Conservation (phyloP, 1,139 yeast genomes). For the Nakaseomyces delphensis region DNA sequence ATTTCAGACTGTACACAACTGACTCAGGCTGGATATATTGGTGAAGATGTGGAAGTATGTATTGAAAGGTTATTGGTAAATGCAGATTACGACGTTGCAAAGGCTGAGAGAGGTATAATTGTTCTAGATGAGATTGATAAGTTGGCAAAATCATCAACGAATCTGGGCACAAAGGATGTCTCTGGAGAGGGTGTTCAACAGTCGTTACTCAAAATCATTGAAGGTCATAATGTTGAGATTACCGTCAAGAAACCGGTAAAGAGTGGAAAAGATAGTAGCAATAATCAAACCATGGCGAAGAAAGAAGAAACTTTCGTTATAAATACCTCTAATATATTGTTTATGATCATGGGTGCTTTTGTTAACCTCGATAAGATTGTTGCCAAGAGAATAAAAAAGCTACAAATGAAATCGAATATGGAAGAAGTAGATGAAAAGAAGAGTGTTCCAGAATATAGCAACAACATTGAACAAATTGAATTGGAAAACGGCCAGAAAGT, state of each 20-base stretch:
- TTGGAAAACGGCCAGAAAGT: slow-evolving; percentile 32
- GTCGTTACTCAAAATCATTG: slow-evolving; percentile 43
- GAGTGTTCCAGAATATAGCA: slow-evolving; percentile 15
- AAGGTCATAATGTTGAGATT: slow-evolving; percentile 43
- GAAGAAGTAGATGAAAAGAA: background rate
- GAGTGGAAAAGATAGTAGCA: slow-evolving; percentile 30
- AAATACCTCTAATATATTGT: slow-evolving; percentile 44
- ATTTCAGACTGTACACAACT: slow-evolving; percentile 49
- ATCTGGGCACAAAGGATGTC: slow-evolving; percentile 43
- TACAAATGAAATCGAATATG: slow-evolving; percentile 10
- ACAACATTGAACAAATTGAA: slow-evolving; percentile 30
- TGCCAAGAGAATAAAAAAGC: slow-evolving; percentile 31
- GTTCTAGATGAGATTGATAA: slow-evolving; percentile 50
- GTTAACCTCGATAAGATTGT: slow-evolving; percentile 44
- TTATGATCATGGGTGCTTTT: slow-evolving; percentile 49
- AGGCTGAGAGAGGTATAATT: slow-evolving; percentile 44
- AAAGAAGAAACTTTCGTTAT: slow-evolving; percentile 37
- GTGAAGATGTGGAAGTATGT: slow-evolving; percentile 49
- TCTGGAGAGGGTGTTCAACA: slow-evolving; percentile 55
- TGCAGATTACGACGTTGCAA: slow-evolving; percentile 41
- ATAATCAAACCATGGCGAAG: slow-evolving; percentile 29
- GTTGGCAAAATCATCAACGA: slow-evolving; percentile 38
- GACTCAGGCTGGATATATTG: slow-evolving; percentile 52
- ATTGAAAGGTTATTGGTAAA: slow-evolving; percentile 40
- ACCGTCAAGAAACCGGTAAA: slow-evolving; percentile 37